Evolutionary conservation across 495 filamentous ascomycete species (phyloP).

Genomic region (Sabuloglossum arenarium): DNA sequence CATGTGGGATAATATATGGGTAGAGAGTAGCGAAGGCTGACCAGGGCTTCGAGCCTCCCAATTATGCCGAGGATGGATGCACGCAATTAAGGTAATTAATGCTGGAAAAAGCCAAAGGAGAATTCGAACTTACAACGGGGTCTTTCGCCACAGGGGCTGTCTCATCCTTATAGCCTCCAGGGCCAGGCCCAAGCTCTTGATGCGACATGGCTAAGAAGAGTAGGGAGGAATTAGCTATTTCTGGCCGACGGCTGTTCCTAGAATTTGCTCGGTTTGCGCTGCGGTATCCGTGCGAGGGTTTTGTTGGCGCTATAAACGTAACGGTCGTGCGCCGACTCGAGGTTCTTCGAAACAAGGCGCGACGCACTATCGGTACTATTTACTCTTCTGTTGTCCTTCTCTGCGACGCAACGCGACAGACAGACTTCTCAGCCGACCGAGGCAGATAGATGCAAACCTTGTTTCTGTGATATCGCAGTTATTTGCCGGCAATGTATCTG

Average conservation of each 20-base stretch:
- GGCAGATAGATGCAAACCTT: too few species aligned
- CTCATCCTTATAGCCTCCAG: not conserved
- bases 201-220: not conserved
- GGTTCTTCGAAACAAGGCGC: not conserved
- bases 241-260: not conserved
- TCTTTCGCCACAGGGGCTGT: constrained; percentile 1
- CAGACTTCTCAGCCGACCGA: too few species aligned
- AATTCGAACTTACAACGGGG: constrained; percentile 1
- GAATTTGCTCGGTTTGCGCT: too few species aligned
- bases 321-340: not conserved
- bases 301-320: not conserved
- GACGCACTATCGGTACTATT: too few species aligned
- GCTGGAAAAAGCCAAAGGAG: not conserved
- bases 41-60: not conserved
- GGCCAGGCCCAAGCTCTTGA: not conserved
- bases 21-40: not conserved
- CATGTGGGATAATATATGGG: not conserved
- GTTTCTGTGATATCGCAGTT: too few species aligned
- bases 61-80: not conserved
- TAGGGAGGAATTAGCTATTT: not conserved
- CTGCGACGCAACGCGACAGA: too few species aligned
- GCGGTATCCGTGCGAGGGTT: not conserved
- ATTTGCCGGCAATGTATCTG: not conserved
- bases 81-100: not conserved
- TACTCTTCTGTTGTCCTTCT: too few species aligned